Evolutionary conservation across 2,329 filamentous ascomycete genomes (phyloP).

Genomic region (Fusarium oxysporum): DNA sequence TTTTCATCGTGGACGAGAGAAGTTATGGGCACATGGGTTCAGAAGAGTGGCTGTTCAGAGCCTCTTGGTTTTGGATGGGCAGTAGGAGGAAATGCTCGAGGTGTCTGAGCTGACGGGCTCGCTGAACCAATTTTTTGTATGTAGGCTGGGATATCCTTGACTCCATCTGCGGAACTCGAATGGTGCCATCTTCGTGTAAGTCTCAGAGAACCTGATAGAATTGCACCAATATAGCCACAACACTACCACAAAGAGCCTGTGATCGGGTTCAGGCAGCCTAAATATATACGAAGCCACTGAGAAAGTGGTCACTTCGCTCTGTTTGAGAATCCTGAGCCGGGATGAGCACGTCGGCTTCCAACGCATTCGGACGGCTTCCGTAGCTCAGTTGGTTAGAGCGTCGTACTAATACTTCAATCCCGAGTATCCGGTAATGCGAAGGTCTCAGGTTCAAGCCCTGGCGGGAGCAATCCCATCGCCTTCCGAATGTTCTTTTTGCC

Average conservation of each 20-base stretch:
- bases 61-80: too few species aligned
- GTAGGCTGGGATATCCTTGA: neutral
- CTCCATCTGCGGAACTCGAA: neutral
- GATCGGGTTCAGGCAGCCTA: too few species aligned
- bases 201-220: neutral
- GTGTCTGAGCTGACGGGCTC: too few species aligned
- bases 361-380: conserved; percentile 3
- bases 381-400: conserved; percentile 6
- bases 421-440: neutral
- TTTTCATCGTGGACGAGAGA: too few species aligned
- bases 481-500: neutral
- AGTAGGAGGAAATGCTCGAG: too few species aligned
- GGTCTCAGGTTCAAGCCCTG: conserved; percentile 1
- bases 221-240: neutral
- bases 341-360: neutral
- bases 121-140: too few species aligned
- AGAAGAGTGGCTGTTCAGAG: too few species aligned
- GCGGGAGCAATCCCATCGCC: conserved; percentile 1
- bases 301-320: neutral
- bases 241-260: too few species aligned
- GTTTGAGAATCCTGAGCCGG: rapidly evolving
- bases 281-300: rapidly evolving
- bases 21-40: too few species aligned
- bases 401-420: neutral
- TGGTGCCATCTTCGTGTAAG: neutral